A percentile compares a stretch with the other conserved stretches of the same genome.
phyloP scores from a whole-genome alignment of 768 basidiomycete species.

The Amanita fuliginea region DNA sequence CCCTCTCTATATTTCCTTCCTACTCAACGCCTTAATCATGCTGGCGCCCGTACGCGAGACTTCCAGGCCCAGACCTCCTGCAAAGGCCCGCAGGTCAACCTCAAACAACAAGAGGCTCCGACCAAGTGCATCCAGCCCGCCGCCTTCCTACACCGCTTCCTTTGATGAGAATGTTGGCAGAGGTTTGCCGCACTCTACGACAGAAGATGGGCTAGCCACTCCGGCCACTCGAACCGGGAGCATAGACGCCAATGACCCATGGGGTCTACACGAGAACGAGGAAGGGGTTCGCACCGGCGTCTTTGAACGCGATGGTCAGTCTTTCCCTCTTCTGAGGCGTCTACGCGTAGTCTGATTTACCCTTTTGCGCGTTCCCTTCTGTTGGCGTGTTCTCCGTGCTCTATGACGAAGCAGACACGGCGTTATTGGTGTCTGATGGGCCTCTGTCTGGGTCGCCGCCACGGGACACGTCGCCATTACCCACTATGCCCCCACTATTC shows the following conservation, averaged over 20 bases:
- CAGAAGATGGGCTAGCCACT: conserved; percentile 1
- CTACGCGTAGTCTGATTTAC: conserved; percentile 3
- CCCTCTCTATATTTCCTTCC: conserved; percentile 2
- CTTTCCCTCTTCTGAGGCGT: conserved; percentile 4
- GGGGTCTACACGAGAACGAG: conserved; percentile 9
- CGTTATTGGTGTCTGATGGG: too few relatives aligned
- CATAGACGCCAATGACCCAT: neutral
- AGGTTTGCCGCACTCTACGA: conserved; percentile 5
- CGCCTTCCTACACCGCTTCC: conserved; percentile 11
- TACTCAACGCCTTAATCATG: conserved; percentile 13
- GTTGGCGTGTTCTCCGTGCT: conserved; percentile 2
- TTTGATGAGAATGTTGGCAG: neutral
- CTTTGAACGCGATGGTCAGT: conserved; percentile 66
- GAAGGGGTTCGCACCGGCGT: conserved; percentile 27
- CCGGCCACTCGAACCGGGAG: neutral
- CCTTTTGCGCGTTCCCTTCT: neutral
- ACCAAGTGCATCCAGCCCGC: conserved; percentile 21
- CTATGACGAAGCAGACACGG: conserved; percentile 44
- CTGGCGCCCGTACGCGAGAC: conserved; percentile 29
- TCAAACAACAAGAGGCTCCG: conserved; percentile 10
- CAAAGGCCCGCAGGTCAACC: conserved; percentile 44
- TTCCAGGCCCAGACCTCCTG: conserved; percentile 63
- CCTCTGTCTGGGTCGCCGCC: conserved; percentile 35
- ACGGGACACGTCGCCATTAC: conserved; percentile 17
- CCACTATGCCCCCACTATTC: conserved; percentile 25